phyloP scores from a whole-genome alignment of 768 basidiomycete species.

The Cystofilobasidium capitatum region DNA sequence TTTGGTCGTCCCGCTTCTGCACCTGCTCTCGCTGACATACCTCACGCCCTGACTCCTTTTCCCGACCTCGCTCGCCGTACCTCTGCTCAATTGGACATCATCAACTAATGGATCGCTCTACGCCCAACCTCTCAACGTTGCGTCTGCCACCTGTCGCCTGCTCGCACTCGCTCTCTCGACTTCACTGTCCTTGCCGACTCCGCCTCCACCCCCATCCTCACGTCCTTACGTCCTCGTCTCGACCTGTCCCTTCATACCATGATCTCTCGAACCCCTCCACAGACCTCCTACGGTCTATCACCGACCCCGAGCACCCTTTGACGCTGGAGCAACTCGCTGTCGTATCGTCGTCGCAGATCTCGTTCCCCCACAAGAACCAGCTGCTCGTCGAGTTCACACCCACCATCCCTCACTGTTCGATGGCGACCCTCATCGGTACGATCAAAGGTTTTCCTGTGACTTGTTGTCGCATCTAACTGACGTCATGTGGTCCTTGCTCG shows the following conservation, averaged over 20 bases:
- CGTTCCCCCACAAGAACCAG: constrained; percentile 49
- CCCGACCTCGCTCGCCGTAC: neutral
- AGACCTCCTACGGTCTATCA: constrained; percentile 26
- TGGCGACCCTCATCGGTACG: constrained; percentile 90
- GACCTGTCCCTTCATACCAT: neutral
- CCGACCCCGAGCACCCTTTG: constrained; percentile 61
- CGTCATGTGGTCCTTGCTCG: neutral
- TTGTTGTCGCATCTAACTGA: neutral
- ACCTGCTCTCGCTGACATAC: neutral
- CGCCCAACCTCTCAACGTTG: too few relatives aligned
- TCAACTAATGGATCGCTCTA: too few relatives aligned
- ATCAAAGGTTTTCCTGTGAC: constrained; percentile 16
- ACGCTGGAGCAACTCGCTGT: constrained; percentile 90
- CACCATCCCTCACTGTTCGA: constrained; percentile 93
- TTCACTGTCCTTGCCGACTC: neutral
- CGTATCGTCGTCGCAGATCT: constrained; percentile 79
- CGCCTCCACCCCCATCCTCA: neutral
- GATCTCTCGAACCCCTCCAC: constrained; percentile 5
- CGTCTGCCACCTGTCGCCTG: too few relatives aligned
- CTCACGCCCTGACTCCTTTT: neutral
- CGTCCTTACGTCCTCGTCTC: neutral
- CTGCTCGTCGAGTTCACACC: constrained; percentile 89
- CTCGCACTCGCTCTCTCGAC: too few relatives aligned
- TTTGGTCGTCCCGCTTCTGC: neutral
- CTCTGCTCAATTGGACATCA: too few relatives aligned